Evolutionary conservation across 1,284 basidiomycete species (phyloP).

Genomic region (Ceratobasidium sp.): DNA sequence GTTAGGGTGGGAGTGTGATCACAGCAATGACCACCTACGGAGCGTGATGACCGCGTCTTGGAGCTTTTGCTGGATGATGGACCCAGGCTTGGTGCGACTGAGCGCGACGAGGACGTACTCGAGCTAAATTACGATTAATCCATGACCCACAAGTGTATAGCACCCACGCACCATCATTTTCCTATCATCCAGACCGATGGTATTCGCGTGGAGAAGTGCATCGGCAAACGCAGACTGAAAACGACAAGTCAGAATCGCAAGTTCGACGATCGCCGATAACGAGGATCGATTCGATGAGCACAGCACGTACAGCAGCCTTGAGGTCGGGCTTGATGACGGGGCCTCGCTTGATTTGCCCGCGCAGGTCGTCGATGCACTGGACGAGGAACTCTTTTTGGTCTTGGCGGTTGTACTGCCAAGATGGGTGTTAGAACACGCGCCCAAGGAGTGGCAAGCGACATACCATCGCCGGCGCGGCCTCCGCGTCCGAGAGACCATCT

Average conservation of each 20-base stretch:
- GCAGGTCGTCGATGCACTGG: constrained; percentile 43
- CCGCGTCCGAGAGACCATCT: constrained; percentile 48
- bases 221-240: constrained; percentile 55
- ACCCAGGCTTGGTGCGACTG: constrained; percentile 60
- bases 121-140: constrained; percentile 56
- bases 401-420: constrained; percentile 30
- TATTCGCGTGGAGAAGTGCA: constrained; percentile 60
- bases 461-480: constrained; percentile 47
- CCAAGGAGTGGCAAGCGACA: background rate
- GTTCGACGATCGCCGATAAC: no score
- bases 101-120: constrained; percentile 67
- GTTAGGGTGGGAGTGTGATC: background rate
- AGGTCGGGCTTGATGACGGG: constrained; percentile 47
- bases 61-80: constrained; percentile 56
- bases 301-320: constrained; percentile 19
- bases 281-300: background rate
- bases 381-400: constrained; percentile 25
- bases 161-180: constrained; percentile 61
- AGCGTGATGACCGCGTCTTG: constrained; percentile 63
- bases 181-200: constrained; percentile 66
- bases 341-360: constrained; percentile 48
- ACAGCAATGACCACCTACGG: constrained; percentile 46
- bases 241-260: background rate
- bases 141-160: background rate
- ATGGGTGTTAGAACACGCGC: background rate